Conservation (phyloP, 148 eudicot genomes). For the Persicaria maculosa region DNA sequence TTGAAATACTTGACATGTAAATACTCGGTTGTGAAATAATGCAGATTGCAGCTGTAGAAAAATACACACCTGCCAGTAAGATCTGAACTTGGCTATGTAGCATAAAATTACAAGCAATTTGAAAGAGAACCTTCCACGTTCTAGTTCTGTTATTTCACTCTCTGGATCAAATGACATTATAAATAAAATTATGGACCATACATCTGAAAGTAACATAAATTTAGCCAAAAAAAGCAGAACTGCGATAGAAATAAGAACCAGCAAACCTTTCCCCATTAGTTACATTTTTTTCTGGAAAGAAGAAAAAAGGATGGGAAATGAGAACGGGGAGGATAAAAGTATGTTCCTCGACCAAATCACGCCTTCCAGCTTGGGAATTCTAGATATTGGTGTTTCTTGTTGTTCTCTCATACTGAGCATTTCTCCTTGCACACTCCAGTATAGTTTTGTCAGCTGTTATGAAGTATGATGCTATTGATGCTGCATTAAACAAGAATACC, state of each 20-base stretch:
- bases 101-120: background rate
- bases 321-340: background rate
- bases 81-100: background rate
- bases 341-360: no score
- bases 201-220: background rate
- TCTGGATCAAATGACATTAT: background rate
- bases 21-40: background rate
- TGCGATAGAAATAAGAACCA: background rate
- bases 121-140: background rate
- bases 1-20: background rate
- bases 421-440: conserved; percentile 65
- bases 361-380: background rate
- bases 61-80: background rate
- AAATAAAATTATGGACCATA: background rate
- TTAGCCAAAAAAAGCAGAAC: background rate
- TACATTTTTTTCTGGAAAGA: background rate
- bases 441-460: conserved; percentile 88
- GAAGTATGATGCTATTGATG: conserved; percentile 79
- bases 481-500: conserved; percentile 27
- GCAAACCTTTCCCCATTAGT: background rate
- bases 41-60: background rate
- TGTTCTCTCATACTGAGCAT: conserved; percentile 35
- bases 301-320: background rate
- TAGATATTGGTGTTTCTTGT: background rate
- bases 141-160: background rate